Conservation (phyloP, 2,329 filamentous ascomycete species). For the Trichoderma sp. region DNA sequence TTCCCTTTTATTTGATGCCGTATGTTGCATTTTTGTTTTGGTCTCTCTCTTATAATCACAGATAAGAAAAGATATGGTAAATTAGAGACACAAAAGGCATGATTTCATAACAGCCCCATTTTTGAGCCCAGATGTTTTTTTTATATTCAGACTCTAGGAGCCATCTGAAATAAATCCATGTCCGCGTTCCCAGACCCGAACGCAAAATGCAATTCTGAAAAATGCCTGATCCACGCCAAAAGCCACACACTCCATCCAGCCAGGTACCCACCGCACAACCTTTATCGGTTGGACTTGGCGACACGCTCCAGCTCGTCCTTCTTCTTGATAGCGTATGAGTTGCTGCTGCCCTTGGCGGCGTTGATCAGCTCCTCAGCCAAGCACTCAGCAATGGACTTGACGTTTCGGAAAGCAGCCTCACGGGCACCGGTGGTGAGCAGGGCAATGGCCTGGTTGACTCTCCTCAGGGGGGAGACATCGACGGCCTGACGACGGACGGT, state of each 20-base stretch:
- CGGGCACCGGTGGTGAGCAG: constrained; percentile 98
- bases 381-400: constrained; percentile 99
- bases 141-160: constrained; percentile 51
- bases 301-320: constrained; percentile 99
- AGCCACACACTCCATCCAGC: constrained; percentile 47
- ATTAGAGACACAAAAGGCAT: constrained; percentile 28
- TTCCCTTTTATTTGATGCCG: constrained; percentile 27
- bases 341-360: constrained; percentile 99
- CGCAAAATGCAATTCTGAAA: constrained; percentile 54
- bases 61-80: constrained; percentile 22
- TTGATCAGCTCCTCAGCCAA: constrained; percentile 99
- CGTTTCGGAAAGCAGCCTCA: constrained; percentile 99
- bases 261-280: constrained; percentile 39
- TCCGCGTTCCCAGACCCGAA: constrained; percentile 53
- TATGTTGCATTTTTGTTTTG: constrained; percentile 23
- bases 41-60: constrained; percentile 24
- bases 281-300: constrained; percentile 99
- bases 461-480: constrained; percentile 98
- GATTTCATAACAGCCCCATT: constrained; percentile 44
- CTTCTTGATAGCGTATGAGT: constrained; percentile 99
- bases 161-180: constrained; percentile 49
- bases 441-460: constrained; percentile 99
- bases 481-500: constrained; percentile 99
- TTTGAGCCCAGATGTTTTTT: constrained; percentile 42
- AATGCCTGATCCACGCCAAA: constrained; percentile 51